Conservation (phyloP, 345 rosid genomes). For the Salix dunnii region DNA sequence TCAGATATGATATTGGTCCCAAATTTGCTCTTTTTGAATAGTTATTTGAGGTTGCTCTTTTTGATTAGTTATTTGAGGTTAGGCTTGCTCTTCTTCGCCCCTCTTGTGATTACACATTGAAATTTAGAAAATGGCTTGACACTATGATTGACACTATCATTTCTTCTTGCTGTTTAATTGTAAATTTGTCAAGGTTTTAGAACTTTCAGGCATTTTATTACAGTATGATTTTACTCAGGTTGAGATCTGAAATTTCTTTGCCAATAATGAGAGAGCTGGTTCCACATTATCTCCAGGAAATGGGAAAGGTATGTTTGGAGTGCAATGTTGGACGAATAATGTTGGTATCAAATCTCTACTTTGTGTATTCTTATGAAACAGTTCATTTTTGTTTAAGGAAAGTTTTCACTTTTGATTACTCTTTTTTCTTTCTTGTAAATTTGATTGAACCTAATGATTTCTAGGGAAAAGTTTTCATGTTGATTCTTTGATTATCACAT, state of each 20-base stretch:
- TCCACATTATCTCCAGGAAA: slow-evolving; percentile 94
- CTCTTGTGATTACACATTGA: neutral
- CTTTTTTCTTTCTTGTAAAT: no score
- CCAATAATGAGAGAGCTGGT: slow-evolving; percentile 92
- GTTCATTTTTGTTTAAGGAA: neutral
- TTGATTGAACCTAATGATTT: no score
- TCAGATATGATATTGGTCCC: neutral
- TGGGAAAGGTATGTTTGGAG: slow-evolving; percentile 62
- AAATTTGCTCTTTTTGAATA: neutral
- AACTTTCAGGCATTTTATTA: slow-evolving; percentile 1
- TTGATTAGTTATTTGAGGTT: neutral
- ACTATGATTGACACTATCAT: neutral
- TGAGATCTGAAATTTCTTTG: slow-evolving; percentile 87
- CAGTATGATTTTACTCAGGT: slow-evolving; percentile 43
- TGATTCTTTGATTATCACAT: no score
- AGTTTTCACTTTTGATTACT: no score
- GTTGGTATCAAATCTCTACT: neutral
- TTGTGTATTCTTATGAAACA: neutral
- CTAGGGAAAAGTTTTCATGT: no score
- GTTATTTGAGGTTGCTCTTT: neutral
- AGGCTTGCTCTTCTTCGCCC: neutral
- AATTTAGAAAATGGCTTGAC: neutral
- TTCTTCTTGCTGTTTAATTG: neutral
- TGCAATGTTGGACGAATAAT: neutral
- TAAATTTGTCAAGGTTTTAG: neutral